Base-by-base conservation (phyloP, 1,284 basidiomycete genomes). In the Malassezia nana region DNA sequence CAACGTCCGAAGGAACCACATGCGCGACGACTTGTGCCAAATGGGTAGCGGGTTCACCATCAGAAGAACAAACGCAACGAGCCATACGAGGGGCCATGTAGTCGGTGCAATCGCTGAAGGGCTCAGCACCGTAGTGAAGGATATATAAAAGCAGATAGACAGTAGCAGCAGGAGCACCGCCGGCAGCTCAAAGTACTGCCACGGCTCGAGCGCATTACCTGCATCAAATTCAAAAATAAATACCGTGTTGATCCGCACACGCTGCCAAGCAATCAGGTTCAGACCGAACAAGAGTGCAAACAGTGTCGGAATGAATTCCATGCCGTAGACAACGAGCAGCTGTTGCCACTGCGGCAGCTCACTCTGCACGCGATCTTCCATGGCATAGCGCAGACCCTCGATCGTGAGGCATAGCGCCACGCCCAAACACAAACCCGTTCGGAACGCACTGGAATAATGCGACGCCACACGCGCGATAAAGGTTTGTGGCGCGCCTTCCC, bases 41-140 rank as follows among this genome's bases (percentile, higher is more conserved):
- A 90, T 65, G 0, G 83, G 84, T 0, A 92, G 68, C 1, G 91
- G 91, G 66, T 89, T 83, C 54, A 89, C 74, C 65, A 94, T 74
- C 44, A 88, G 71, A 8, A 82, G 63, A 2, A 77, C 65, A 1
- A 80, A 75, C 50, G 89, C 78, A 0, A 80, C 79, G 9, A 95
- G 77, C 89, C 90, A 98, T 0, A 85, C 79, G 4, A 89, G 76
- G 0, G 89, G 89, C 87, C 90, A 96, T 0, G 77, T 75, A 20
- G 62, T 64, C 0, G 74, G 67, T 2, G 64, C 51, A 33, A 76
- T 72, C 46, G 66, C 65, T 6, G 67, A 66, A 8, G 5, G 15
- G n/a, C 4, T 47, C 6, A 3, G 6, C 1, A 24, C 22, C 40
- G 65, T 79, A 42, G 81, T 74, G 71, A 91, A 89, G 2, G 87